Base-by-base conservation (phyloP, 2,329 filamentous ascomycete genomes). In the Trichoderma aggressivum region DNA sequence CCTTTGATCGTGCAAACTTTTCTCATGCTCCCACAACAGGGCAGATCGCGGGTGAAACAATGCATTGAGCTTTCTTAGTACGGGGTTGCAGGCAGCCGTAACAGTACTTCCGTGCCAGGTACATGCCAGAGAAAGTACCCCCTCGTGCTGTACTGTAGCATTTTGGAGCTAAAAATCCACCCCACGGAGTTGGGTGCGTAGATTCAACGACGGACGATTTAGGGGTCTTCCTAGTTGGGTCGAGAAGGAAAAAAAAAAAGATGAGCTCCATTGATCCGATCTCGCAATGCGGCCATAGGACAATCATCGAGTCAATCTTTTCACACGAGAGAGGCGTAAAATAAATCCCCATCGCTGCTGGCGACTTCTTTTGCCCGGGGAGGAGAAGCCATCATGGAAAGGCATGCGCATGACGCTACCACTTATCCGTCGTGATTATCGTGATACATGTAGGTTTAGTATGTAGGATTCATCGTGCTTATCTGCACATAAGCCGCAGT, bases 201-300 rank as follows among this genome's bases (percentile, higher is more conserved):
- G 32, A 39, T 32, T 32, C 56, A 21, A 59, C 56, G 18, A 59
- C 56, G 56, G 56, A 32, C 24, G 53, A 36, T 32, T 28, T 58
- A 53, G 36, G 65, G 56, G 65, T 69, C 65, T 28, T 69, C 36
- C 32, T 50, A 60, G 36, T 53, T 53, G 39, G 26, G 53, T n/a
- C 30, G 34, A 7, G 10, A 26, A 16, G 14, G n/a, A 21, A 43
- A 50, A 63, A 32, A 43, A 69, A 53, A 60, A 34, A 50, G 16
- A n/a, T 14, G 55, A 69, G 65, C 50, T 70, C 67, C 43, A 63
- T 70, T 39, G 32, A 70, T 62, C 67, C 67, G 67, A 70, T 70
- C 59, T 70, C 67, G 67, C 67, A 70, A 24, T 24, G n/a, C 47
- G 21, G 65, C 21, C 14, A 6, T 18, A n/a, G 18, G 43, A 50